Conservation (phyloP, 2,329 filamentous ascomycete genomes). For the Fusarium longipes region DNA sequence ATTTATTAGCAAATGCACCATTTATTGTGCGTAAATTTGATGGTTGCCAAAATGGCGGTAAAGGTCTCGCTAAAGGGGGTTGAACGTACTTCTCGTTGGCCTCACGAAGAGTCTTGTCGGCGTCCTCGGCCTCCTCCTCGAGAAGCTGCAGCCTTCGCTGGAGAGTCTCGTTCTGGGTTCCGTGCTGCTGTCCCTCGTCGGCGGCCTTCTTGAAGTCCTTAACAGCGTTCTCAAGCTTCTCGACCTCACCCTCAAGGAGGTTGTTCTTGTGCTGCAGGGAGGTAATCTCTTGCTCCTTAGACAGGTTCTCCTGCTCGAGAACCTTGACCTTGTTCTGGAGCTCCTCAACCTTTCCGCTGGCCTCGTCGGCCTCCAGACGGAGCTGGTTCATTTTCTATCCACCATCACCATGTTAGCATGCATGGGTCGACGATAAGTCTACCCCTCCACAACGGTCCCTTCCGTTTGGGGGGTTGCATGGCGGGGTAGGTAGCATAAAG, state of each 20-base stretch:
- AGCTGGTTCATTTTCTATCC: slow-evolving; percentile 92
- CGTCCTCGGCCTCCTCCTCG: slow-evolving; percentile 97
- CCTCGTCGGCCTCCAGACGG: slow-evolving; percentile 92
- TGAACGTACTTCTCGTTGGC: slow-evolving; percentile 94
- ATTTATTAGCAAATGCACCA: slow-evolving; percentile 31
- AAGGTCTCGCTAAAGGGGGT: slow-evolving; percentile 27
- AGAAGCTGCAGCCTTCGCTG: slow-evolving; percentile 93
- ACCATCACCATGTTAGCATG: slow-evolving; percentile 44
- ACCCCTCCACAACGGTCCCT: slow-evolving; percentile 48
- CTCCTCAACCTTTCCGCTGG: slow-evolving; percentile 84
- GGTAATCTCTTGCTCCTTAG: slow-evolving; percentile 98
- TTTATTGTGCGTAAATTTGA: slow-evolving; percentile 6
- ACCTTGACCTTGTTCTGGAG: slow-evolving; percentile 86
- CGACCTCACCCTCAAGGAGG: slow-evolving; percentile 88
- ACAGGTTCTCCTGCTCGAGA: slow-evolving; percentile 92
- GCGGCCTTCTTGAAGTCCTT: slow-evolving; percentile 90
- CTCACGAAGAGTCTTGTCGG: slow-evolving; percentile 95
- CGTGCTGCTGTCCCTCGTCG: slow-evolving; percentile 83
- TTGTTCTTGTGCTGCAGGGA: slow-evolving; percentile 96
- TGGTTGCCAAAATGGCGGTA: slow-evolving; percentile 42
- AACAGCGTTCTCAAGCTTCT: slow-evolving; percentile 87
- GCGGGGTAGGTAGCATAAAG: slow-evolving; percentile 49
- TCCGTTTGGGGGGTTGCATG: slow-evolving; percentile 44
- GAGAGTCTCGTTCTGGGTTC: slow-evolving; percentile 90
- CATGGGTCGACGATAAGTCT: slow-evolving; percentile 40